Base-by-base conservation (phyloP, 2,329 filamentous ascomycete species). In the Stagonosporopsis chrysanthemi region DNA sequence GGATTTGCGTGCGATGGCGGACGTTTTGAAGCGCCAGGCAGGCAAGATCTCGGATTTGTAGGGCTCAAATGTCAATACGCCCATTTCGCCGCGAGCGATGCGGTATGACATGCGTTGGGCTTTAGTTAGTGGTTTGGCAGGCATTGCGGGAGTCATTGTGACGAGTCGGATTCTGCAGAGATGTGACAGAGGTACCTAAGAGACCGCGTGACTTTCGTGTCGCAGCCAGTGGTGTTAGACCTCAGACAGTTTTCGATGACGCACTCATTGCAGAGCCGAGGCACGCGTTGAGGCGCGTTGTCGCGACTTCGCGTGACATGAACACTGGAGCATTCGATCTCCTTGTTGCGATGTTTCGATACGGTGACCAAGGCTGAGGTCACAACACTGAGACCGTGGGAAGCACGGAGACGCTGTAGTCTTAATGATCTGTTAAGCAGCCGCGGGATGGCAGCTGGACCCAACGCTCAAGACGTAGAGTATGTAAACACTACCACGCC, bases 31-130 rank as follows among this genome's bases (percentile, higher is more conserved):
- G 6, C 83, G 81, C 86, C 86, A 88, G 38, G 82, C 77, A 0
- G 86, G 86, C 0, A 88, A 79, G 0, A 88, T 78, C 15, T 77
- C 69, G 17, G 82, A 84, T 71, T 88, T 88, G 76, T 88, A 88
- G 0, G 86, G 86, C 65, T 88, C 86, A 64, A 84, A 86, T 1
- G 83, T 86, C 29, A 88, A 74, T 9, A 88, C 86, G 50, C 84
- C 83, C 70, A 82, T 81, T 69, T 88, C 85, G 56, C 85, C 85
- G 40, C 84, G 83, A 14, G 78, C 84, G 60, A 88, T 86, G 58
- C 79, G 80, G 73, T 87, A 88, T 62, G 76, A 74, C 78, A 82
- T 81, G 45, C 77, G 77, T 33, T 80, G 74, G 11, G 70, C 55
- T 61, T 73, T 70, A 9, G 67, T 58, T 17, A 67, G 61, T 14